A percentile compares a stretch with the other conserved stretches of the same genome.
phyloP scores from a whole-genome alignment of 352 stramenopile genomes.

The Thalassiosira hispida region DNA sequence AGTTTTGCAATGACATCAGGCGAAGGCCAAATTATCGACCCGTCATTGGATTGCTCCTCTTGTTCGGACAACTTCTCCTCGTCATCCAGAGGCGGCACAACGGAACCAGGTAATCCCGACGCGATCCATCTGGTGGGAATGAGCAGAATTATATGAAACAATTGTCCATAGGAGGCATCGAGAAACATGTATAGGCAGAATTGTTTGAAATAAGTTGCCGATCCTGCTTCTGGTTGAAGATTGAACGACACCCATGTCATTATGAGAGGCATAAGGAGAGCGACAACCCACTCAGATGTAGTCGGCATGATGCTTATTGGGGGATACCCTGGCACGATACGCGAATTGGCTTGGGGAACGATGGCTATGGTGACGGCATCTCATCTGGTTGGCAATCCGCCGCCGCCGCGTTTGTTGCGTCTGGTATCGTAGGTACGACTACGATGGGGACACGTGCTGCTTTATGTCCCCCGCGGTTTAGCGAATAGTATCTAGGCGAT shows the following conservation, averaged over 20 bases:
- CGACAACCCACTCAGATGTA: slow-evolving; percentile 22
- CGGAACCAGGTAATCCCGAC: slow-evolving; percentile 25
- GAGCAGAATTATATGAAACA: slow-evolving; percentile 40
- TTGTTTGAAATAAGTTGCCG: slow-evolving; percentile 23
- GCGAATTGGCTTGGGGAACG: no score
- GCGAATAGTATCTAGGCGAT: no score
- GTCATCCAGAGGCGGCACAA: slow-evolving; percentile 20
- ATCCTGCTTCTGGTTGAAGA: not conserved
- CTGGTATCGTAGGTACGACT: no score
- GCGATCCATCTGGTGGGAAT: slow-evolving; percentile 29
- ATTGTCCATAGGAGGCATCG: slow-evolving; percentile 38
- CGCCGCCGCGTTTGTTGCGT: no score
- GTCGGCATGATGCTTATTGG: slow-evolving; percentile 26
- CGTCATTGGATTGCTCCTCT: slow-evolving; percentile 44
- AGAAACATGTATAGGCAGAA: slow-evolving; percentile 44
- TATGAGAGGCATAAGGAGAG: slow-evolving; percentile 11
- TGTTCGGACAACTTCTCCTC: slow-evolving; percentile 32
- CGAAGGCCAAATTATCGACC: slow-evolving; percentile 37
- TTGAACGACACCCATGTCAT: slow-evolving; percentile 20
- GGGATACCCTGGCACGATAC: no score
- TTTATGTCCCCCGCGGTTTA: no score
- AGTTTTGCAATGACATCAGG: slow-evolving; percentile 13
- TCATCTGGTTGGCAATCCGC: no score
- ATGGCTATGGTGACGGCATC: no score
- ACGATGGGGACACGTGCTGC: no score